Conservation (phyloP, 768 basidiomycete species). For the Phylloporus rhodoxanthus region DNA sequence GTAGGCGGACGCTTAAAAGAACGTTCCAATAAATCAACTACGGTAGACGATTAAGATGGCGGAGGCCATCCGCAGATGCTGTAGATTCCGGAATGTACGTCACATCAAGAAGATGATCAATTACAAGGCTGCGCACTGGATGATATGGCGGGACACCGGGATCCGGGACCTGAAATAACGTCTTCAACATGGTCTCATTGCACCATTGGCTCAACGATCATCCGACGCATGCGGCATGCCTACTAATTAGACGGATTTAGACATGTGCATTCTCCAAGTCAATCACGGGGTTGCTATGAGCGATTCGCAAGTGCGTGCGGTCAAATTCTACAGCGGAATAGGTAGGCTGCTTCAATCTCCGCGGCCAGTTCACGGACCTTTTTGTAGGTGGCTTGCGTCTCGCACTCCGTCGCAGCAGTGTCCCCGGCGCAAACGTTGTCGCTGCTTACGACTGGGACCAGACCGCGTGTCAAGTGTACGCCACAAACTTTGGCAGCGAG, state of each 20-base stretch:
- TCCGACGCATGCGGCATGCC: too few relatives aligned
- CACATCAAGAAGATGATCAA: too few relatives aligned
- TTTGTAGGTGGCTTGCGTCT: slow-evolving; percentile 65
- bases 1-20: too few relatives aligned
- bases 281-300: slow-evolving; percentile 1
- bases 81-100: too few relatives aligned
- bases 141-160: too few relatives aligned
- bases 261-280: not conserved
- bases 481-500: slow-evolving; percentile 46
- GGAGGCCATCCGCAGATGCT: too few relatives aligned
- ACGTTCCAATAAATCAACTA: too few relatives aligned
- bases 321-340: slow-evolving; percentile 79
- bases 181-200: too few relatives aligned
- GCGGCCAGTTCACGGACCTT: slow-evolving; percentile 1
- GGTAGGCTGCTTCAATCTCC: slow-evolving; percentile 37
- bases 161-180: too few relatives aligned
- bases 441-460: slow-evolving; percentile 85
- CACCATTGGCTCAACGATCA: too few relatives aligned
- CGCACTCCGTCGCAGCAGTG: slow-evolving; percentile 49
- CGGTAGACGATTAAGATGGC: too few relatives aligned
- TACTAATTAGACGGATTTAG: not conserved
- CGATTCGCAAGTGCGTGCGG: slow-evolving; percentile 19
- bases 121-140: too few relatives aligned
- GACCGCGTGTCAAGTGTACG: slow-evolving; percentile 64
- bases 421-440: slow-evolving; percentile 41